Evolutionary conservation across 352 stramenopile genomes (phyloP).

Genomic region (Globisporangium polare): DNA sequence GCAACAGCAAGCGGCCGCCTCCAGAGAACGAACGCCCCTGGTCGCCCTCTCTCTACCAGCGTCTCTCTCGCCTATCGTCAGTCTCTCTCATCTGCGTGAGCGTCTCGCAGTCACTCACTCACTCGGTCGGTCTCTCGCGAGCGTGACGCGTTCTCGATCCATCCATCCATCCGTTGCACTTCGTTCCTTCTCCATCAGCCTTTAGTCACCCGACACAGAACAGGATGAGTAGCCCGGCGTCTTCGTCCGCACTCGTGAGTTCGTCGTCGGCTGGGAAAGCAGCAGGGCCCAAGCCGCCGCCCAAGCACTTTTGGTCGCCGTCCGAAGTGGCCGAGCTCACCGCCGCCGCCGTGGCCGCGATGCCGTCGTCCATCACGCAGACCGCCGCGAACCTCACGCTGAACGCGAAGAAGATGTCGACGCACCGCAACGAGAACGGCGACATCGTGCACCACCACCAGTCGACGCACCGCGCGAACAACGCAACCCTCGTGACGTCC

Average conservation of each 20-base stretch:
- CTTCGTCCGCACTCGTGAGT: conserved; percentile 8
- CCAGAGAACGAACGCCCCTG: conserved; percentile 1
- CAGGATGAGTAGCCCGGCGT: conserved; percentile 52
- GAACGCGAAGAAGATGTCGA: conserved; percentile 43
- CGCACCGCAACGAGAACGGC: conserved; percentile 63
- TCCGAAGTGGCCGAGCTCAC: conserved; percentile 78
- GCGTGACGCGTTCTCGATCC: conserved; percentile 6
- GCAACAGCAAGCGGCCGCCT: background rate
- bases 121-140: background rate
- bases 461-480: conserved; percentile 64
- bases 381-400: conserved; percentile 35
- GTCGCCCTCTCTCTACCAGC: background rate
- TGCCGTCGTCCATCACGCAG: conserved; percentile 62
- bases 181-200: conserved; percentile 1
- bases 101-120: background rate
- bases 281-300: conserved; percentile 23
- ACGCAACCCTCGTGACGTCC: conserved; percentile 70
- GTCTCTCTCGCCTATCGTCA: background rate
- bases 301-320: conserved; percentile 69
- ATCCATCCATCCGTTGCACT: background rate
- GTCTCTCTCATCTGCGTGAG: background rate
- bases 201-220: background rate
- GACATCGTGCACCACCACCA: conserved; percentile 78
- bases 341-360: conserved; percentile 58
- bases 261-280: background rate